A percentile compares a stretch with the other conserved stretches of the same genome.
Evolutionary conservation across 2,329 filamentous ascomycete species (phyloP).

Genomic region (Arthroderma sp.): DNA sequence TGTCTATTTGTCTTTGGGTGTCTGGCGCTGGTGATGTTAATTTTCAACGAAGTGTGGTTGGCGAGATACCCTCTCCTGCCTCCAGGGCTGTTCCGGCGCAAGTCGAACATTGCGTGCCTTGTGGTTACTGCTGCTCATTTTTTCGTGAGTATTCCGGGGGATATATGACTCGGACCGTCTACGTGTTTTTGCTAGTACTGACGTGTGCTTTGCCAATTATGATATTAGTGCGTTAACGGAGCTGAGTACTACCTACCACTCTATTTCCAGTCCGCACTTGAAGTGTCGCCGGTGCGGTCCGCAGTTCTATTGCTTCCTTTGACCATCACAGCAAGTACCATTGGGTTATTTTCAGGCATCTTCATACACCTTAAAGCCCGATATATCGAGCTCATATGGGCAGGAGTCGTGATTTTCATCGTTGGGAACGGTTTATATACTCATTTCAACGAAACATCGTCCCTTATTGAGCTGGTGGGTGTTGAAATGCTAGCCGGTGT

Average conservation of each 20-base stretch:
- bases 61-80: constrained; percentile 66
- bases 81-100: constrained; percentile 51
- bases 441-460: constrained; percentile 23
- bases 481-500: constrained; percentile 39
- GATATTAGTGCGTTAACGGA: constrained; percentile 56
- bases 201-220: constrained; percentile 49
- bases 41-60: constrained; percentile 58
- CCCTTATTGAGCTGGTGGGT: constrained; percentile 30
- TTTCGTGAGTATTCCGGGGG: constrained; percentile 54
- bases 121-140: constrained; percentile 58
- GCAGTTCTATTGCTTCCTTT: constrained; percentile 62
- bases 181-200: constrained; percentile 35
- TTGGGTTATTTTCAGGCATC: constrained; percentile 50
- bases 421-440: constrained; percentile 39
- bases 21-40: constrained; percentile 50
- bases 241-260: constrained; percentile 68
- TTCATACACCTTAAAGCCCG: constrained; percentile 60
- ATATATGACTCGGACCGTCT: constrained; percentile 28
- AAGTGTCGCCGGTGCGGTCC: constrained; percentile 53
- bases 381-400: constrained; percentile 42
- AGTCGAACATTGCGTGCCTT: constrained; percentile 53
- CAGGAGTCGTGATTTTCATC: constrained; percentile 28
- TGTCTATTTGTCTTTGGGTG: constrained; percentile 64
- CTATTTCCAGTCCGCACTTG: constrained; percentile 66
- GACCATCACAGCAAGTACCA: constrained; percentile 49